Percentiles rank a stretch among this genome's conserved stretches.
phyloP scores from a whole-genome alignment of 2,329 filamentous ascomycete species.

The Fusarium sp. region DNA sequence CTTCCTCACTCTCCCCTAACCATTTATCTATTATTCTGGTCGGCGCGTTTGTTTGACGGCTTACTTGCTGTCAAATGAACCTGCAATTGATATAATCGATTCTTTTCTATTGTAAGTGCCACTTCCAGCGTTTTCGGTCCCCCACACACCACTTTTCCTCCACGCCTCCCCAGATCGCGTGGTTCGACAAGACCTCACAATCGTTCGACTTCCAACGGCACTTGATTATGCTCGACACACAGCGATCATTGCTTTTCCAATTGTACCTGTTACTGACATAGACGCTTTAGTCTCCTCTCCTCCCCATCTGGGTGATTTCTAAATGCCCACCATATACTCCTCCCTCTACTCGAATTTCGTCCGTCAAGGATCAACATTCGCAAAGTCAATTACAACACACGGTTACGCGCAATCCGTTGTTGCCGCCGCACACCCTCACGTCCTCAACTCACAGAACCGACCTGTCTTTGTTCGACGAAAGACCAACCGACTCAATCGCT shows the following conservation, averaged over 20 bases:
- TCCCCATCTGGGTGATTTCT: constrained; percentile 74
- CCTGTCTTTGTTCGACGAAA: constrained; percentile 70
- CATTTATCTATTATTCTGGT: constrained; percentile 45
- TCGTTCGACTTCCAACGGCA: constrained; percentile 39
- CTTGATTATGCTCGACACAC: constrained; percentile 13
- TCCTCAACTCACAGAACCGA: constrained; percentile 77
- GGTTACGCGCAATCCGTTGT: constrained; percentile 98
- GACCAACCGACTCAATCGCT: constrained; percentile 64
- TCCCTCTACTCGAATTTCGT: constrained; percentile 83
- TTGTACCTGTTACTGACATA: constrained; percentile 42
- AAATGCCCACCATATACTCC: constrained; percentile 86
- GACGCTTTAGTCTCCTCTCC: constrained; percentile 60
- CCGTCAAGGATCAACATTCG: constrained; percentile 86
- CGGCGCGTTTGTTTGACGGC: constrained; percentile 95
- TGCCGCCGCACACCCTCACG: constrained; percentile 86
- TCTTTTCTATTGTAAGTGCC: constrained; percentile 71
- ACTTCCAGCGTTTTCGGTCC: constrained; percentile 29
- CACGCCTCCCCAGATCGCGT: constrained; percentile 41
- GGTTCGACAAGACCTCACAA: constrained; percentile 45
- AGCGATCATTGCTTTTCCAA: background rate
- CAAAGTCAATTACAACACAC: constrained; percentile 95
- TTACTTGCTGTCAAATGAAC: constrained; percentile 94
- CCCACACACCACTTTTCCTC: constrained; percentile 36
- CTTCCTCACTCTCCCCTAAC: constrained; percentile 33
- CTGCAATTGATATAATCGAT: constrained; percentile 76